phyloP scores from a whole-genome alignment of 192 early-diverging fungal genomes.

The Coemansia sp. region DNA sequence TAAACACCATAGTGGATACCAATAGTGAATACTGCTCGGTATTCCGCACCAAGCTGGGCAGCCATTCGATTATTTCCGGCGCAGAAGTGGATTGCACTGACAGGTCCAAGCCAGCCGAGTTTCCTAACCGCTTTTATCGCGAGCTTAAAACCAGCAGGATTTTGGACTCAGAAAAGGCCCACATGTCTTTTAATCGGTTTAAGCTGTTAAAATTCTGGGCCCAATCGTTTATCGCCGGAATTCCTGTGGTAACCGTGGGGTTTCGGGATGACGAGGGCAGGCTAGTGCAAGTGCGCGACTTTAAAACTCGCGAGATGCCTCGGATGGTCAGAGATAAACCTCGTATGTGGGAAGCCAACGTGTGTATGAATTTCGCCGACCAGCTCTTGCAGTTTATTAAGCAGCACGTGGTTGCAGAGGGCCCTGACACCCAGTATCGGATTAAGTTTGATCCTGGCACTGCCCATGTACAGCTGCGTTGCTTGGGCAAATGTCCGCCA shows the following conservation, averaged over 20 bases:
- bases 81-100: conserved; percentile 90
- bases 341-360: conserved; percentile 73
- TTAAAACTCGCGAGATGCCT: conserved; percentile 80
- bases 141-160: conserved; percentile 78
- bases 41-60: conserved; percentile 72
- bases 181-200: conserved; percentile 69
- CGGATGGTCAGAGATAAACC: conserved; percentile 65
- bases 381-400: conserved; percentile 54
- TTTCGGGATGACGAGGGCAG: conserved; percentile 76
- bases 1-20: conserved; percentile 62
- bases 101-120: conserved; percentile 48
- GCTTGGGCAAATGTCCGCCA: conserved; percentile 11
- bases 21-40: conserved; percentile 89
- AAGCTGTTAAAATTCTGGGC: conserved; percentile 92
- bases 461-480: conserved; percentile 13
- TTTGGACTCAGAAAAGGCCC: conserved; percentile 23
- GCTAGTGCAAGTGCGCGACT: conserved; percentile 53
- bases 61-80: conserved; percentile 71
- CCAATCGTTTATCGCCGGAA: conserved; percentile 89
- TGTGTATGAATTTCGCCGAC: conserved; percentile 85
- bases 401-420: conserved; percentile 13
- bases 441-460: conserved; percentile 25
- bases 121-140: conserved; percentile 66
- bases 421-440: conserved; percentile 40
- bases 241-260: conserved; percentile 78